Base-by-base conservation (phyloP, 495 filamentous ascomycete species). In the Penicillium fimorum region DNA sequence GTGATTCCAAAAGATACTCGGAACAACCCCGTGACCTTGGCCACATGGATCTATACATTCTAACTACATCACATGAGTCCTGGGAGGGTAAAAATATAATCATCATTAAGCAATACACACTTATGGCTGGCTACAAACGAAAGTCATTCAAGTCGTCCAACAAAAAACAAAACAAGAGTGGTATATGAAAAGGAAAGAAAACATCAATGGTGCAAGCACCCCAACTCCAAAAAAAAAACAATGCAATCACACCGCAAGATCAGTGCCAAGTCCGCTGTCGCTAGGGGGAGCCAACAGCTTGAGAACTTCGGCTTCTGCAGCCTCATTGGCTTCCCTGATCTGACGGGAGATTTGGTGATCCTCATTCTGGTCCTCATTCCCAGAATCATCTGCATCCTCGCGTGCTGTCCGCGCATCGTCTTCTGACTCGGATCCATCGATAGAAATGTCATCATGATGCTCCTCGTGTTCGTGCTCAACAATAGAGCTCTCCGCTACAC, bases 241-340 rank as follows among this genome's bases (percentile, higher is more conserved):
- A 29, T 37, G 27, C 48, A 29, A 51, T 62, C 57, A 67, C 48
- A 42, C 60, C 30, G 68, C 61, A 40, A 75, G 73, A 55, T 79
- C 78, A 5, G 74, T 68, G 5, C 75, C 78, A 20, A 80, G 60
- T 18, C 73, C 77, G 58, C 73, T 77, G 54, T 79, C 78, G 55
- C 61, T 69, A n/a, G 72, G 63, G 11, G 71, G 67, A 17, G 69
- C 72, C n/a, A 70, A 50, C 24, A 68, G n/a, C 43, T 64, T 66
- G 10, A 59, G 27, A 41, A 50, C 67, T 65, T 63, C 66, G n/a
- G 60, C 67, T 32, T 70, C 63, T 29, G 65, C 64, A 10, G 63
- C 64, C n/a, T 56, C 63, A 25, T 73, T 65, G 50, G 68, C 73
- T 25, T 69, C 70, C 10, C 63, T 55, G 9, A 63, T 55, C 10